Conservation (phyloP, 208 protist genomes). For the Trypanosomatidae sp. region DNA sequence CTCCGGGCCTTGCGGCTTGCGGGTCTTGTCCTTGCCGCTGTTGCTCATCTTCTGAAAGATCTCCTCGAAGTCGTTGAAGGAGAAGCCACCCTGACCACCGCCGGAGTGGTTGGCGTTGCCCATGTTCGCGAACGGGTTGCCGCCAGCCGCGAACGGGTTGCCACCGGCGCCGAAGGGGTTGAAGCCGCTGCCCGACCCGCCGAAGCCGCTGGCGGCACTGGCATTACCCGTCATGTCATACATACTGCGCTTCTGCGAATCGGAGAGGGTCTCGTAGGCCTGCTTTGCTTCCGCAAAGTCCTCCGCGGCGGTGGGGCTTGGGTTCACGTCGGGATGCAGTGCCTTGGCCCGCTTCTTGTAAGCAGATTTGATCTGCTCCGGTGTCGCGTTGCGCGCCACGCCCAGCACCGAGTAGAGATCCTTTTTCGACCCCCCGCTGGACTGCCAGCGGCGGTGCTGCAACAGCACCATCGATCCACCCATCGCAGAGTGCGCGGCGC, state of each 20-base stretch:
- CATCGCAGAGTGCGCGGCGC: neutral
- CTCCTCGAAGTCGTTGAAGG: conserved; percentile 90
- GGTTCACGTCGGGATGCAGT: conserved; percentile 89
- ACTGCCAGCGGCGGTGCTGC: conserved; percentile 16
- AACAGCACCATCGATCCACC: conserved; percentile 6
- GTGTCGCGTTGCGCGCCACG: conserved; percentile 72
- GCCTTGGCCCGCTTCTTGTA: conserved; percentile 89
- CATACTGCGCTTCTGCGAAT: conserved; percentile 90
- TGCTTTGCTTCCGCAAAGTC: conserved; percentile 91
- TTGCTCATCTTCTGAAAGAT: conserved; percentile 91
- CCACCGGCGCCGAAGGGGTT: conserved; percentile 56
- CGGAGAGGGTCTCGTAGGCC: conserved; percentile 88
- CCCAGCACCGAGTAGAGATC: conserved; percentile 85
- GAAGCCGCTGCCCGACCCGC: conserved; percentile 32
- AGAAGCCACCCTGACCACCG: conserved; percentile 59
- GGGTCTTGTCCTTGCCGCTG: conserved; percentile 78
- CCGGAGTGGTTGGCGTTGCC: conserved; percentile 13
- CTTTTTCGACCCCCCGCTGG: conserved; percentile 47
- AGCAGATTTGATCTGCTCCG: conserved; percentile 84
- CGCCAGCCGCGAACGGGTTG: conserved; percentile 51
- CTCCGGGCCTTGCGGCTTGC: conserved; percentile 82
- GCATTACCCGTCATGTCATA: conserved; percentile 92
- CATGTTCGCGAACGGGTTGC: conserved; percentile 62
- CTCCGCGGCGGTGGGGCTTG: conserved; percentile 72
- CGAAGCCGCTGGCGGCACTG: conserved; percentile 58